These are phyloP conservation scores for Prunus mongolica DNA, from an alignment of 306 rosid genomes.

Conservation along the genomic window DNA sequence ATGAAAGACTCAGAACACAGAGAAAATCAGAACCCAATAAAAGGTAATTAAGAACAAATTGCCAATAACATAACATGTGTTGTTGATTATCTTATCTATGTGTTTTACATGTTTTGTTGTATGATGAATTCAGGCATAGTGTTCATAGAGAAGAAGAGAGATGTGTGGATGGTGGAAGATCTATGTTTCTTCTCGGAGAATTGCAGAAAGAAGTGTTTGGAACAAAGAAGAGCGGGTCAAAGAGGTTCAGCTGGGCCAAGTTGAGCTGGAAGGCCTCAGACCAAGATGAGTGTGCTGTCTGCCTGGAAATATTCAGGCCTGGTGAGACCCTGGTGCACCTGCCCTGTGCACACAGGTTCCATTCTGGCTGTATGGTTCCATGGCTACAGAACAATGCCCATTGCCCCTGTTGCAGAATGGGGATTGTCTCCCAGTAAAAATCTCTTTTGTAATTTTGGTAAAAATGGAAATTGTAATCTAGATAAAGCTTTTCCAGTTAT, in stretches of 20 bases:
- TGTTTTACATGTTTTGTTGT: neutral
- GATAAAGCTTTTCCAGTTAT: neutral
- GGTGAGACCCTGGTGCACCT: conserved; percentile 53
- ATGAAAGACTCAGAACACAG: conserved; percentile 53
- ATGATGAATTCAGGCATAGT: conserved; percentile 15
- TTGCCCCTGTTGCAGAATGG: conserved; percentile 85
- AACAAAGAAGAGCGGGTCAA: conserved; percentile 42
- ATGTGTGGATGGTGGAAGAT: conserved; percentile 23
- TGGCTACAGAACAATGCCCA: conserved; percentile 66
- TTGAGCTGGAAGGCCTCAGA: conserved; percentile 59
- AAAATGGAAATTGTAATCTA: neutral
- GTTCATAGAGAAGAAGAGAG: conserved; percentile 12
- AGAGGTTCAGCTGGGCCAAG: conserved; percentile 61
- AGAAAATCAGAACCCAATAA: conserved; percentile 22
- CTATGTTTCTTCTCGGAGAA: conserved; percentile 15
- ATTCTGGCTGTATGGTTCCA: conserved; percentile 65
- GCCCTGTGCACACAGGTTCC: conserved; percentile 83
- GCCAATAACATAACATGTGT: neutral
- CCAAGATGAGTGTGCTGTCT: conserved; percentile 66
- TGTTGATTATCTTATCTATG: neutral
- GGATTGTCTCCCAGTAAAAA: conserved; percentile 16
- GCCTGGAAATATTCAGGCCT: conserved; percentile 52
- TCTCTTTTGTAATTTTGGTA: neutral
- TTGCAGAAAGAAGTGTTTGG: conserved; percentile 39
- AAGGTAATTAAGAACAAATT: conserved; percentile 6